phyloP scores from a whole-genome alignment of 2,329 filamentous ascomycete genomes.

The Colletotrichum caudatum region DNA sequence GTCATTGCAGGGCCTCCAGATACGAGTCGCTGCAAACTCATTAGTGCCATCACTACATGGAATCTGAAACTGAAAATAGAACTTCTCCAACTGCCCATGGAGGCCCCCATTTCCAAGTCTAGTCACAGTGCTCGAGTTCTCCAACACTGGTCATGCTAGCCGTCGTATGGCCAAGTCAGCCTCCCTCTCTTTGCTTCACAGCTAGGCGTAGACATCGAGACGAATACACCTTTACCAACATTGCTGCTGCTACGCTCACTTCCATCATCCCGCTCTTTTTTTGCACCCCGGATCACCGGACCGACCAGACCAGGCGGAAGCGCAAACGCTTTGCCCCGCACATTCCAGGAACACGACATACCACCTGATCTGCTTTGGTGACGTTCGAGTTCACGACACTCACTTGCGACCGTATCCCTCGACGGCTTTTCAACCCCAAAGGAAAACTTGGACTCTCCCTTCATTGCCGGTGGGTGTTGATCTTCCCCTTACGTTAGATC shows the following conservation, averaged over 20 bases:
- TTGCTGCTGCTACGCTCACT: not conserved
- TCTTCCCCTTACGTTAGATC: not conserved
- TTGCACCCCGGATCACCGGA: not conserved
- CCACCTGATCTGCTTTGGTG: not conserved
- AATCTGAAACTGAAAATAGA: conserved; percentile 28
- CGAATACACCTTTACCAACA: conserved; percentile 6
- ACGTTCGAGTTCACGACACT: conserved; percentile 2
- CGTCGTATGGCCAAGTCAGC: conserved; percentile 11
- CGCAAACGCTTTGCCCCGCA: conserved; percentile 10
- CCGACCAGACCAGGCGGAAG: conserved; percentile 4
- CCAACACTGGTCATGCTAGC: not conserved
- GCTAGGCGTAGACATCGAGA: conserved; percentile 4
- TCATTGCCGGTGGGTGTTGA: not conserved
- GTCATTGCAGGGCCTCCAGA: not conserved
- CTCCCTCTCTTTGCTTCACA: conserved; percentile 9
- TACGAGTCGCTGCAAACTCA: not conserved
- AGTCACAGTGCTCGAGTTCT: not conserved
- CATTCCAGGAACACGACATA: not conserved
- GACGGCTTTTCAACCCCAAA: conserved; percentile 6
- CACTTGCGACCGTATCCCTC: not conserved
- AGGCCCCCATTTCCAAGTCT: not conserved
- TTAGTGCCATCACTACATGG: not conserved
- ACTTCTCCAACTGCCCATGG: not conserved
- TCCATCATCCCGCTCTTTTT: conserved; percentile 4
- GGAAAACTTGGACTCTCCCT: not conserved